These are phyloP conservation scores for Oryza nivara DNA, from an alignment of 176 grass and related monocot species.

Conservation along the genomic window DNA sequence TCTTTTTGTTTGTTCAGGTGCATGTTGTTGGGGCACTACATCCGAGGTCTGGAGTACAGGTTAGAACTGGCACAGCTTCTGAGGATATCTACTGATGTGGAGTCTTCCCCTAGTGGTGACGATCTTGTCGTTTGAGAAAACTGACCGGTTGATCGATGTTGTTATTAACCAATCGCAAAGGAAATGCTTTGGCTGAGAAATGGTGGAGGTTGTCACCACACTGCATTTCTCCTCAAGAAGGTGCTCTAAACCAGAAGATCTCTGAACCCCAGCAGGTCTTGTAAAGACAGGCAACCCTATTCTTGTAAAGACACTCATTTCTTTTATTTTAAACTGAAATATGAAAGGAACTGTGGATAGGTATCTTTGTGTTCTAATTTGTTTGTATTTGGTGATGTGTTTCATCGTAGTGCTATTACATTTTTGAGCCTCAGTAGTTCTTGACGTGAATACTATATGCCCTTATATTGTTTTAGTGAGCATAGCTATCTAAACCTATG, in stretches of 20 bases:
- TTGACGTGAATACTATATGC: neutral
- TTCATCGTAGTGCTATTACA: constrained; percentile 1
- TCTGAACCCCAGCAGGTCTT: neutral
- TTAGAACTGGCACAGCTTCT: constrained; percentile 75
- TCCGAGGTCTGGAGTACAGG: constrained; percentile 87
- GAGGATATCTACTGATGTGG: constrained; percentile 49
- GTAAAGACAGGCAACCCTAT: constrained; percentile 33
- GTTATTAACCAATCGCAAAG: constrained; percentile 13
- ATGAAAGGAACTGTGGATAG: constrained; percentile 26
- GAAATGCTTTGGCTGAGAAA: constrained; percentile 11
- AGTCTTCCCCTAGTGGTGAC: constrained; percentile 44
- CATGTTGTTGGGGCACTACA: constrained; percentile 93
- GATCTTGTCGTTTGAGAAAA: constrained; percentile 53
- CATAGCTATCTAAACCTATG: too few relatives aligned
- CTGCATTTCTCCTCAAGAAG: constrained; percentile 2
- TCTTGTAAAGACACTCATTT: constrained; percentile 45
- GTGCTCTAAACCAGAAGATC: too few relatives aligned
- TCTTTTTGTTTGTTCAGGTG: constrained; percentile 61
- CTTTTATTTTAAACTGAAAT: constrained; percentile 37
- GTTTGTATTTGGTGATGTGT: constrained; percentile 45
- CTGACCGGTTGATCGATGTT: neutral
- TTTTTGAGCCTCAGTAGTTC: neutral
- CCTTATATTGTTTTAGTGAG: too few relatives aligned
- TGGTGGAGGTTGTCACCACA: neutral
- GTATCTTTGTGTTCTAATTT: constrained; percentile 31